Evolutionary conservation across 2,329 filamentous ascomycete species (phyloP).

Genomic region (Aspergillus glaucus): DNA sequence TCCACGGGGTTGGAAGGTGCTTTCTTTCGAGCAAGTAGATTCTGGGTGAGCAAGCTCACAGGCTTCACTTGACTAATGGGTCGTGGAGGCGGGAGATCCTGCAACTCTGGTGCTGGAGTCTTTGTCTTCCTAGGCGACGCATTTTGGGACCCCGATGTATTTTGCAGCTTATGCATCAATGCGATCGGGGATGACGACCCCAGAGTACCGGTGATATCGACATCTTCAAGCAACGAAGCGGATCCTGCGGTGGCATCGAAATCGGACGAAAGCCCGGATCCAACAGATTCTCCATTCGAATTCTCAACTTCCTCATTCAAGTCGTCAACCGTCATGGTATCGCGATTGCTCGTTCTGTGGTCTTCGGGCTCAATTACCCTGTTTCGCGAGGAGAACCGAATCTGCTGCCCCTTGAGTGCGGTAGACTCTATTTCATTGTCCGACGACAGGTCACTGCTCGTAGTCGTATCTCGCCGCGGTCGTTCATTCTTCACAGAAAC

Average conservation of each 20-base stretch:
- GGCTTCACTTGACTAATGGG: slow-evolving; percentile 55
- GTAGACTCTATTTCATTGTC: slow-evolving; percentile 56
- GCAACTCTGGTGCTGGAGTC: slow-evolving; percentile 44
- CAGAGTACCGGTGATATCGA: slow-evolving; percentile 38
- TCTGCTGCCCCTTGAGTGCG: slow-evolving; percentile 48
- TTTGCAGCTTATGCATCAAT: slow-evolving; percentile 36
- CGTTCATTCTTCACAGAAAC: slow-evolving; percentile 47
- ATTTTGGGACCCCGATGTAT: slow-evolving; percentile 25
- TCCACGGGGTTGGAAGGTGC: slow-evolving; percentile 57
- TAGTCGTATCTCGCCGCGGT: slow-evolving; percentile 56
- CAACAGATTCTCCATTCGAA: slow-evolving; percentile 44
- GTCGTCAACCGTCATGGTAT: slow-evolving; percentile 25
- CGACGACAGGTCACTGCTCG: slow-evolving; percentile 61
- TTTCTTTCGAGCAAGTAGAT: slow-evolving; percentile 51
- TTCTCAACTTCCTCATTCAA: slow-evolving; percentile 40
- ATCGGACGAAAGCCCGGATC: slow-evolving; percentile 47
- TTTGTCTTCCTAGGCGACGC: slow-evolving; percentile 49
- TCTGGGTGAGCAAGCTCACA: slow-evolving; percentile 53
- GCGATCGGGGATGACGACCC: slow-evolving; percentile 47
- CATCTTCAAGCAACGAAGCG: slow-evolving; percentile 50
- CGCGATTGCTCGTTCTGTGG: slow-evolving; percentile 20
- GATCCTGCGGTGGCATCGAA: slow-evolving; percentile 52
- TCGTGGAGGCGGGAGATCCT: slow-evolving; percentile 54
- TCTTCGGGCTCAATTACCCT: slow-evolving; percentile 29
- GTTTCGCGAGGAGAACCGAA: slow-evolving; percentile 39